phyloP scores from a whole-genome alignment of 2,329 filamentous ascomycete genomes.

The Colletotrichum graminicola region DNA sequence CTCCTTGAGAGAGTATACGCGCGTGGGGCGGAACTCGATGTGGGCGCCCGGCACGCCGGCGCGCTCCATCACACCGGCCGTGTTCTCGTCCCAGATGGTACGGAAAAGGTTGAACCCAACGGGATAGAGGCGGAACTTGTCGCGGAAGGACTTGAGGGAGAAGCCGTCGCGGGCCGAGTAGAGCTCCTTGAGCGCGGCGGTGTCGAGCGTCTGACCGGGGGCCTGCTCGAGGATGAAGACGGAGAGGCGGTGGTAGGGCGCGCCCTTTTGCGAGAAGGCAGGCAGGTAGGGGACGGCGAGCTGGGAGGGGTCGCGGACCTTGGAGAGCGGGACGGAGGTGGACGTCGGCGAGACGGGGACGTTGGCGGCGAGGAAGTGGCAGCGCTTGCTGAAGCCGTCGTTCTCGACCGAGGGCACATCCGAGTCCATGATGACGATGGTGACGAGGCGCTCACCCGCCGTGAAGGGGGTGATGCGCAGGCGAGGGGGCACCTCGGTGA shows the following conservation, averaged over 20 bases:
- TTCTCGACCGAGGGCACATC: constrained; percentile 85
- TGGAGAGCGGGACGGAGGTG: constrained; percentile 74
- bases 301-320: constrained; percentile 71
- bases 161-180: constrained; percentile 66
- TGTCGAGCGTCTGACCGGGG: constrained; percentile 69
- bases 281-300: constrained; percentile 86
- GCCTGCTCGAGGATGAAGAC: constrained; percentile 87
- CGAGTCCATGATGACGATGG: constrained; percentile 86
- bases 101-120: constrained; percentile 92
- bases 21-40: constrained; percentile 86
- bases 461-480: constrained; percentile 90
- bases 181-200: constrained; percentile 66
- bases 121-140: constrained; percentile 75
- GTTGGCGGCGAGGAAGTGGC: constrained; percentile 86
- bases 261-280: constrained; percentile 88
- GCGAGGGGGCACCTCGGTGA: constrained; percentile 80
- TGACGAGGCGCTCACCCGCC: constrained; percentile 82
- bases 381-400: constrained; percentile 83
- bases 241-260: constrained; percentile 89
- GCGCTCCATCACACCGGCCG: constrained; percentile 86
- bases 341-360: constrained; percentile 65
- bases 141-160: constrained; percentile 79
- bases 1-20: constrained; percentile 75
- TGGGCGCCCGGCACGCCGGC: constrained; percentile 81
- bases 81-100: constrained; percentile 89